Base-by-base conservation (phyloP, 2,329 filamentous ascomycete species). In the Biscogniauxia sp. region DNA sequence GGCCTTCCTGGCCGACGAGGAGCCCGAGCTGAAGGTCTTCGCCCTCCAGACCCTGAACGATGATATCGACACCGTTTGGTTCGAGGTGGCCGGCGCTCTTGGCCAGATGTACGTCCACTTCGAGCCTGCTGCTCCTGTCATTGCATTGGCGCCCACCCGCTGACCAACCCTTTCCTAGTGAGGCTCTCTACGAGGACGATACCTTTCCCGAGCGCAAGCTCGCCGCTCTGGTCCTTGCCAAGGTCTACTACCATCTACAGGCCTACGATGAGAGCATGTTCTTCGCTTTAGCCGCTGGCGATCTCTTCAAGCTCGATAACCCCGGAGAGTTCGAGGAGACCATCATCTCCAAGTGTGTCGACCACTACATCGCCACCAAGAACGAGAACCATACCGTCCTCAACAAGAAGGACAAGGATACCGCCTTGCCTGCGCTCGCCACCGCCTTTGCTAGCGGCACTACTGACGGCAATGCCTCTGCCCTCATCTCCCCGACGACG, bases 181-280 rank as follows among this genome's bases (percentile, higher is more conserved):
- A 99, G 85, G 92, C 92, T 58, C 87, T 99, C 55, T 99, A 96
- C 78, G 95, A 99, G 84, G 94, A 99, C 79, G 92, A 97, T 72
- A 85, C 86, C 62, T 99, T 99, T 73, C 91, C 93, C 54, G 91
- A 99, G 77, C 92, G 94, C 72, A 91, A 95, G 76, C 88, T 99
- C 59, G 95, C 95, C 58, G 95, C 95, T 57, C 84, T 99, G 55
- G 93, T 99, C 58, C 90, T 96, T 51, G 91, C 95, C 69, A 99
- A 99, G 84, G 93, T 98, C 68, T 99, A 98, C 81, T 99, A 98
- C 75, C 95, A 99, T 75, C 88, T 99, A 57, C 93, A 97, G 79
- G 95, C 95, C 76, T 99, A 99, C 82, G 95, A 97, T 75, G 95
- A 99, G 81, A 97, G 94, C 78, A 98, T 99, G 94, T 91, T 92